Conservation (phyloP, 1,139 yeast genomes). For the Pichia sorboxylosa region DNA sequence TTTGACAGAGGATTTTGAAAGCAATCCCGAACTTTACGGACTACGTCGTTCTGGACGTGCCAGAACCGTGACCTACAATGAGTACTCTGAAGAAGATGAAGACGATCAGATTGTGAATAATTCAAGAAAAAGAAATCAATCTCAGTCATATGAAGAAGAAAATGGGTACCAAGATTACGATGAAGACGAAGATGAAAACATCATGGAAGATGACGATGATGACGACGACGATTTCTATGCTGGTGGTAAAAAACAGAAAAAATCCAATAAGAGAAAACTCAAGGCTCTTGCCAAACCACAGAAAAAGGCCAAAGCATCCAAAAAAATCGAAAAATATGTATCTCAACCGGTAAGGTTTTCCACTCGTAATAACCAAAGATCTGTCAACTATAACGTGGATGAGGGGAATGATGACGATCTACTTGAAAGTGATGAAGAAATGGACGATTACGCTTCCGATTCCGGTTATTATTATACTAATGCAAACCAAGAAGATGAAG, state of each 20-base stretch:
- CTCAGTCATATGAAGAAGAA: constrained; percentile 21
- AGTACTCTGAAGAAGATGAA: constrained; percentile 17
- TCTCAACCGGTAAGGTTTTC: constrained; percentile 46
- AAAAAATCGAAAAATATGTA: constrained; percentile 4
- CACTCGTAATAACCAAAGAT: constrained; percentile 49
- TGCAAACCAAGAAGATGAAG: constrained; percentile 17
- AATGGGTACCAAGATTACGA: constrained; percentile 15
- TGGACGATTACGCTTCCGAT: constrained; percentile 22
- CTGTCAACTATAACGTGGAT: constrained; percentile 69
- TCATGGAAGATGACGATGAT: constrained; percentile 23
- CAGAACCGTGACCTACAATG: constrained; percentile 23
- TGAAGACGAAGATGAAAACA: constrained; percentile 14
- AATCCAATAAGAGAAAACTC: constrained; percentile 3
- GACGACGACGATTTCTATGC: constrained; percentile 24
- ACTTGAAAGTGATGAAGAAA: constrained; percentile 43
- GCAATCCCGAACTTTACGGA: constrained; percentile 85
- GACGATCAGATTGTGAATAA: no score
- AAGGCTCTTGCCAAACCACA: background rate
- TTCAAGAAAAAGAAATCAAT: constrained; percentile 14
- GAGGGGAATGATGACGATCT: constrained; percentile 48
- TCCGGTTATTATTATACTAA: constrained; percentile 35
- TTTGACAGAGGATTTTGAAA: constrained; percentile 34
- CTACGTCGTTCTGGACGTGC: constrained; percentile 79
- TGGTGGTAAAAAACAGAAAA: constrained; percentile 8
- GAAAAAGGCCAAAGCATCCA: constrained; percentile 7